phyloP scores from a whole-genome alignment of 2,329 filamentous ascomycete species.

The Talaromyces sp. region DNA sequence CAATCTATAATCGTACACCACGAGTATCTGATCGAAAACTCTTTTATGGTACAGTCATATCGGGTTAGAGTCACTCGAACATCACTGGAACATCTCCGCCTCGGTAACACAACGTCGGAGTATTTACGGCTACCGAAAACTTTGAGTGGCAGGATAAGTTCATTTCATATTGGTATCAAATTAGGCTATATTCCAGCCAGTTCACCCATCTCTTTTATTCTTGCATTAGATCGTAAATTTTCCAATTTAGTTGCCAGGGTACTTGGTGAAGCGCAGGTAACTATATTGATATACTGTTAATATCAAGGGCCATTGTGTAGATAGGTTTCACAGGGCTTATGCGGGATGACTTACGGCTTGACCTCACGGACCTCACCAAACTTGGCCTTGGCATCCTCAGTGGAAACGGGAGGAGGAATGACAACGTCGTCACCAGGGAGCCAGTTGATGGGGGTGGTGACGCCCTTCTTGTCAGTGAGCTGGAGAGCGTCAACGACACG shows the following conservation, averaged over 20 bases:
- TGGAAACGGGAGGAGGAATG: slow-evolving; percentile 79
- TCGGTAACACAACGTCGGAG: background rate
- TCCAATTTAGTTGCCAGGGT: slow-evolving; percentile 36
- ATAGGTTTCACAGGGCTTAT: background rate
- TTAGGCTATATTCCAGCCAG: slow-evolving; percentile 10
- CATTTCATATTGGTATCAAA: slow-evolving; percentile 28
- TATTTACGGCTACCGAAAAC: background rate
- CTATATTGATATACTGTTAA: slow-evolving; percentile 25
- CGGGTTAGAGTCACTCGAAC: background rate
- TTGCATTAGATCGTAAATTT: slow-evolving; percentile 19
- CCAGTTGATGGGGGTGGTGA: slow-evolving; percentile 93
- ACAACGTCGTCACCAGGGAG: slow-evolving; percentile 87
- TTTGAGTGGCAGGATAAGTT: slow-evolving; percentile 8
- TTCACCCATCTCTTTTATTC: slow-evolving; percentile 7
- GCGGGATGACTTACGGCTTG: slow-evolving; percentile 52
- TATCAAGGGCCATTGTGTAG: background rate
- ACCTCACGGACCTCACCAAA: slow-evolving; percentile 73
- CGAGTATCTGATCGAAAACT: background rate
- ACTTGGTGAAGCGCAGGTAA: slow-evolving; percentile 44
- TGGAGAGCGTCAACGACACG: slow-evolving; percentile 78
- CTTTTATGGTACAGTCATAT: background rate
- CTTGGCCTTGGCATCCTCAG: slow-evolving; percentile 82
- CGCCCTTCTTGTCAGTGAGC: slow-evolving; percentile 82
- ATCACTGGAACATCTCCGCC: background rate
- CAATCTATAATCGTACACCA: background rate